Percentiles rank a stretch among this genome's conserved stretches.
Conservation (phyloP, 169 alveolate species). For the Plasmodium inui region DNA sequence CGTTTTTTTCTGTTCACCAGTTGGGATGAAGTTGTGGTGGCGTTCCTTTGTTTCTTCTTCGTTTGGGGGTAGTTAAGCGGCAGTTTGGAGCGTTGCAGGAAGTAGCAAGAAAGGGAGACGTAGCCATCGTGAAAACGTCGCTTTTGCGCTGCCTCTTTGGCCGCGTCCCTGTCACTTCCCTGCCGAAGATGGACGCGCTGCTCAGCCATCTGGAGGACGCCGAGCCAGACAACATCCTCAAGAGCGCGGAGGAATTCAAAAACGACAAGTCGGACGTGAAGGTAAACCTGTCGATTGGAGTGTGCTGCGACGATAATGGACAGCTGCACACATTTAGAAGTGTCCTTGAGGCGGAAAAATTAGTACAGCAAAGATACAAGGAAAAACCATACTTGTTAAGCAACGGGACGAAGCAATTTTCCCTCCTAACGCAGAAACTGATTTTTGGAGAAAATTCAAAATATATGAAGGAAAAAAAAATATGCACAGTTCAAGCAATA, state of each 20-base stretch:
- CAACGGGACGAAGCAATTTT: conserved; percentile 88
- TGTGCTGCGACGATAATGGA: conserved; percentile 87
- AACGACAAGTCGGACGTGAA: conserved; percentile 70
- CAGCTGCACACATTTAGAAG: conserved; percentile 85
- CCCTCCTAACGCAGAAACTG: conserved; percentile 77
- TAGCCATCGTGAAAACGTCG: neutral
- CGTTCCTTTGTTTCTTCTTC: neutral
- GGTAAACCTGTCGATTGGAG: conserved; percentile 91
- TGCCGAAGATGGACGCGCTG: conserved; percentile 28
- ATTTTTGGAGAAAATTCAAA: conserved; percentile 80
- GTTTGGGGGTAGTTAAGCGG: neutral
- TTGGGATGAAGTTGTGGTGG: neutral
- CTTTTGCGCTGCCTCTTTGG: neutral
- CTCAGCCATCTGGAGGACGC: neutral
- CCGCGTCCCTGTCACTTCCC: neutral
- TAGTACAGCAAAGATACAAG: conserved; percentile 80
- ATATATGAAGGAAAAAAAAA: conserved; percentile 56
- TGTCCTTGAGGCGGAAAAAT: conserved; percentile 86
- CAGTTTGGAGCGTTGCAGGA: neutral
- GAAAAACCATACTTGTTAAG: conserved; percentile 90
- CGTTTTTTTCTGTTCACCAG: neutral
- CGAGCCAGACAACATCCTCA: conserved; percentile 36
- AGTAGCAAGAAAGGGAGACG: neutral
- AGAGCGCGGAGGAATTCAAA: conserved; percentile 22
- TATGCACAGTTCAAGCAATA: conserved; percentile 84